Evolutionary conservation across 441 rosid species (phyloP).

Genomic region (Gossypium schwendimanii): DNA sequence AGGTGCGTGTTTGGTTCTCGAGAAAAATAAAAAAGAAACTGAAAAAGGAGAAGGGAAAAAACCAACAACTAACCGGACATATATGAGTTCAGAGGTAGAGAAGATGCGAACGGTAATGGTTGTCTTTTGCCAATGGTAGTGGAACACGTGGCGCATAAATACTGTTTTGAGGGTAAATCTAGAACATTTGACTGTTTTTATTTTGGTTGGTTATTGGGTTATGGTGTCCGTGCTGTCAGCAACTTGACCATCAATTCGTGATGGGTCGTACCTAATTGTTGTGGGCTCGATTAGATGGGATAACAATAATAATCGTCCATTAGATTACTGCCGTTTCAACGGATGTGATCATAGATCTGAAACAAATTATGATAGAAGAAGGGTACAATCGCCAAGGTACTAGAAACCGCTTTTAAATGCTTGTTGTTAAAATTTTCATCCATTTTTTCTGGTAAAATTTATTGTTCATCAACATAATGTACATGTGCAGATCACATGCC

Average conservation of each 20-base stretch:
- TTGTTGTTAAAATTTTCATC: too few relatives aligned
- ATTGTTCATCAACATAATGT: too few relatives aligned
- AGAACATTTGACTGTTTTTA: conserved; percentile 15
- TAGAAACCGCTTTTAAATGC: too few relatives aligned
- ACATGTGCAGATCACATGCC: too few relatives aligned
- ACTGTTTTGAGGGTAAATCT: conserved; percentile 16
- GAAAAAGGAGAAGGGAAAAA: conserved; percentile 5
- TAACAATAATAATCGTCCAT: conserved; percentile 1
- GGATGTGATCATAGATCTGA: conserved; percentile 24
- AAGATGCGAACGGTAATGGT: conserved; percentile 1
- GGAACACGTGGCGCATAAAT: conserved; percentile 19
- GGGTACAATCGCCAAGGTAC: too few relatives aligned
- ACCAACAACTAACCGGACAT: conserved; percentile 26
- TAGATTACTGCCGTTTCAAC: conserved; percentile 7
- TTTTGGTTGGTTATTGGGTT: not conserved
- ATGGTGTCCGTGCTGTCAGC: conserved; percentile 12
- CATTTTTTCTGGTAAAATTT: too few relatives aligned
- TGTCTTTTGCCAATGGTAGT: not conserved
- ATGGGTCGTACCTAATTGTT: not conserved
- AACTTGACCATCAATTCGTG: conserved; percentile 14
- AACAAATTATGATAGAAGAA: not conserved
- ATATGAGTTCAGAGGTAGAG: not conserved
- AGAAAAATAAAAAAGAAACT: conserved; percentile 7
- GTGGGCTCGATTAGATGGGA: not conserved
- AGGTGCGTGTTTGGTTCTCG: conserved; percentile 27